Base-by-base conservation (phyloP, 2,329 filamentous ascomycete species). In the Pseudogymnoascus sp. region DNA sequence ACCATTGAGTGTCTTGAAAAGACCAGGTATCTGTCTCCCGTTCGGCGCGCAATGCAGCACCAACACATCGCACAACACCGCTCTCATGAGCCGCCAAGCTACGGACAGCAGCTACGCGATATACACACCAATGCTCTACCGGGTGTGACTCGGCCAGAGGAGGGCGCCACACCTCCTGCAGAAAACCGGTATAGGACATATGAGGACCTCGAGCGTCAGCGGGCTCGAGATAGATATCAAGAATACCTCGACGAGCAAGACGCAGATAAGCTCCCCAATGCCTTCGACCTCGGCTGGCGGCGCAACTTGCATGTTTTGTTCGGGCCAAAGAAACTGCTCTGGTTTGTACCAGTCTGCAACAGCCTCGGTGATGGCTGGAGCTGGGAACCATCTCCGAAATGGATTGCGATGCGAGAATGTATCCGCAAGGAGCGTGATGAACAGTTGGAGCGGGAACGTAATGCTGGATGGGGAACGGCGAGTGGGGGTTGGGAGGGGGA, bases 1-100 rank as follows among this genome's bases (percentile, higher is more conserved):
- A 99, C 94, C 2, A 97, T 99, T 63, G 94, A 99, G 74, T 96
- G 89, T 69, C 78, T 99, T 63, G 94, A 99, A 75, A 97, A 94
- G 79, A 97, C 93, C 1, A 84, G 94, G 61, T 99, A 99, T 74
- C 82, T 96, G 6, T 91, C 89, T 8, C 90, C 91, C 0, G 73
- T 96, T 63, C 83, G 88, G 61, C 86, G 85, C 70, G 83, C 83
- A 57, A 82, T 93, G 70, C 86, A 89, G 70, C 78, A 83, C 64
- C 82, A 86, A 61, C 82, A 85, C 66, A 75, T 77, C 64, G 64
- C 77, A 82, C 71, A 78, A 65, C 69, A 81, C 77, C 69, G 75
- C 63, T 60, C 75, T 9, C 72, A 74, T 25, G 77, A 78, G 60
- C 74, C 80, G 65, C 75, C 79, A 8, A 81, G 79, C 47, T 84